phyloP scores from a whole-genome alignment of 2,329 filamentous ascomycete species.

The Botrytis paeoniae region DNA sequence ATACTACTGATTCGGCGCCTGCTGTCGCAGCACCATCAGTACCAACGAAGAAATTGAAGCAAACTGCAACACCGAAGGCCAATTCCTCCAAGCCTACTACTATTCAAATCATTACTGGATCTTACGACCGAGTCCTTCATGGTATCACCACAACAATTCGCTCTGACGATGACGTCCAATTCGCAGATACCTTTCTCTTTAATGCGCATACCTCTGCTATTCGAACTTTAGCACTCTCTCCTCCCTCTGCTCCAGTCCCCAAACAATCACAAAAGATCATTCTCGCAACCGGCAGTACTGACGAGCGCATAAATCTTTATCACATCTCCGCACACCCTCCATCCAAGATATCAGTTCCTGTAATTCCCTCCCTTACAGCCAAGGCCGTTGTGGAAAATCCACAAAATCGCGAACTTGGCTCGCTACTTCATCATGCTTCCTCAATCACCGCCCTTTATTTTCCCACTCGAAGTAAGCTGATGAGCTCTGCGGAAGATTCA shows the following conservation, averaged over 20 bases:
- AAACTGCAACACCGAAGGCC: conserved; percentile 26
- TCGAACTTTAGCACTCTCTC: conserved; percentile 82
- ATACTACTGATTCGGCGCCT: conserved; percentile 24
- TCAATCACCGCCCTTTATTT: conserved; percentile 78
- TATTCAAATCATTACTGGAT: conserved; percentile 89
- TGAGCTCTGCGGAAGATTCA: conserved; percentile 87
- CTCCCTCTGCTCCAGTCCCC: conserved; percentile 59
- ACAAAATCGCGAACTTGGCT: conserved; percentile 83
- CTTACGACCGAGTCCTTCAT: conserved; percentile 90
- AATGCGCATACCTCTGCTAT: conserved; percentile 89
- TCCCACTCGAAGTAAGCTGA: conserved; percentile 79
- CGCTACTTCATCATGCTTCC: conserved; percentile 80
- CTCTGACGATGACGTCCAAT: conserved; percentile 52
- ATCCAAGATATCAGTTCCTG: conserved; percentile 53
- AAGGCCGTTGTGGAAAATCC: conserved; percentile 79
- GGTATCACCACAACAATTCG: conserved; percentile 76
- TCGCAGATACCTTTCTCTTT: conserved; percentile 93
- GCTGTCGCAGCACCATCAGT: conserved; percentile 8
- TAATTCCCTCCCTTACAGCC: conserved; percentile 65
- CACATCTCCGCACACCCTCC: conserved; percentile 72
- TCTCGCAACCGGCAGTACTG: conserved; percentile 86
- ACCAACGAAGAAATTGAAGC: conserved; percentile 34
- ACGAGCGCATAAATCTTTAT: conserved; percentile 95
- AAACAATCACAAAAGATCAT: conserved; percentile 77
- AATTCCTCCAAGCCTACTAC: conserved; percentile 44